Percentiles rank a stretch among this genome's conserved stretches.
phyloP scores from a whole-genome alignment of 441 rosid genomes.

The Theobroma grandiflorum region DNA sequence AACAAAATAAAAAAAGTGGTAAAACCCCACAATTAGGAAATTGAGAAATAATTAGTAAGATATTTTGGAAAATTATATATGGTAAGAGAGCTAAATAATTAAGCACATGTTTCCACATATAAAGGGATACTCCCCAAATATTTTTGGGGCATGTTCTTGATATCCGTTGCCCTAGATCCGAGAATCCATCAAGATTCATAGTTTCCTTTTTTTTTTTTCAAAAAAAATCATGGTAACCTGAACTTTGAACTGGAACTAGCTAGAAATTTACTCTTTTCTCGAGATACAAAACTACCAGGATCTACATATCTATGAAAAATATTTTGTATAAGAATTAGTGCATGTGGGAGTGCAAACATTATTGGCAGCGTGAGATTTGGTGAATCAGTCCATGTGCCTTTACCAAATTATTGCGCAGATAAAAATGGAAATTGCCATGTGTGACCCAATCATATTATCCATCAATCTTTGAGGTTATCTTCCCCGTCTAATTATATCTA shows the following conservation, averaged over 20 bases:
- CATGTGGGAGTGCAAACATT: constrained; percentile 5
- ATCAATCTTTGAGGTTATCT: not conserved
- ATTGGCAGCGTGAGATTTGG: constrained; percentile 11
- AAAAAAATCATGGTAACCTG: not conserved
- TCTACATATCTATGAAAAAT: not conserved
- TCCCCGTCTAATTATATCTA: too few relatives aligned
- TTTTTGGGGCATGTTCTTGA: not conserved
- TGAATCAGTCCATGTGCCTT: constrained; percentile 17
- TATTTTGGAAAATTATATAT: too few relatives aligned
- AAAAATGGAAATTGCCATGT: constrained; percentile 5
- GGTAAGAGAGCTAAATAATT: not conserved
- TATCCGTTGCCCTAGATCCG: constrained; percentile 8
- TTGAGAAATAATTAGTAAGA: too few relatives aligned
- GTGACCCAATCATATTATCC: not conserved
- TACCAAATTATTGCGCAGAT: not conserved
- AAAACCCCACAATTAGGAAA: too few relatives aligned
- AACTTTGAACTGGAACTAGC: not conserved
- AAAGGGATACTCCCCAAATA: not conserved
- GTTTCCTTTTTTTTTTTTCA: not conserved
- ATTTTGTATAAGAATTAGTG: not conserved
- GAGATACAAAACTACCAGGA: not conserved
- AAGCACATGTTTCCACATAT: not conserved
- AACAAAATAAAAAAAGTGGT: too few relatives aligned
- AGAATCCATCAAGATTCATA: not conserved
- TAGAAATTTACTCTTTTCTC: not conserved